phyloP scores from a whole-genome alignment of 2,329 filamentous ascomycete genomes.

The Ophiognomonia clavigignenti-juglandacearum region DNA sequence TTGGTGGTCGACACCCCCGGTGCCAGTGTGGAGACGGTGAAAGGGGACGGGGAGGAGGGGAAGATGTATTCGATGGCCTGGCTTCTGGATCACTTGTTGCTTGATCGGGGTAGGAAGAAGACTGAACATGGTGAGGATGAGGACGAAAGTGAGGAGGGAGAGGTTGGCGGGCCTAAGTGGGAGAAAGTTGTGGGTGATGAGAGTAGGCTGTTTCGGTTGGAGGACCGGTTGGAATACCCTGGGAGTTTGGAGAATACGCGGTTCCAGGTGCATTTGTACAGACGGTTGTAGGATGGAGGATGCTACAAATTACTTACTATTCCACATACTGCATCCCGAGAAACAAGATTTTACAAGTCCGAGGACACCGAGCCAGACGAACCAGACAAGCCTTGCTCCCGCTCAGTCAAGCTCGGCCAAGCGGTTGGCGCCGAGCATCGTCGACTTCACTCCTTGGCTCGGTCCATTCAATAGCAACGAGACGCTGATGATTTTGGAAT shows the following conservation, averaged over 20 bases:
- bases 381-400: too few relatives aligned
- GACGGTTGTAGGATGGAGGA: constrained; percentile 3
- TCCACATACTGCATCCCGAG: too few relatives aligned
- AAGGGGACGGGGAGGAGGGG: constrained; percentile 6
- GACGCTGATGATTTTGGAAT: too few relatives aligned
- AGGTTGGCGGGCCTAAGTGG: constrained; percentile 2
- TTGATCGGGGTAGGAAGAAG: constrained; percentile 5
- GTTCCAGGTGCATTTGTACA: constrained; percentile 15
- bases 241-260: constrained; percentile 17
- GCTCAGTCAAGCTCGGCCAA: too few relatives aligned
- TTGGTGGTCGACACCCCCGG: constrained; percentile 15
- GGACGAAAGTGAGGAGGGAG: background rate
- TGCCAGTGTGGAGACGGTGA: background rate
- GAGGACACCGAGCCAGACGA: too few relatives aligned
- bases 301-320: too few relatives aligned
- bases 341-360: too few relatives aligned
- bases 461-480: too few relatives aligned
- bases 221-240: constrained; percentile 11
- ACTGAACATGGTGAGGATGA: background rate
- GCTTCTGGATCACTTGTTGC: constrained; percentile 15
- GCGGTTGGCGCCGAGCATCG: too few relatives aligned
- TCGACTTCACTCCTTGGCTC: too few relatives aligned
- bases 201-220: constrained; percentile 7
- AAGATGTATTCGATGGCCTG: constrained; percentile 15
- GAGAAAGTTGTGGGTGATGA: constrained; percentile 13